phyloP scores from a whole-genome alignment of 306 rosid species.

The Dalbergia cultrata region DNA sequence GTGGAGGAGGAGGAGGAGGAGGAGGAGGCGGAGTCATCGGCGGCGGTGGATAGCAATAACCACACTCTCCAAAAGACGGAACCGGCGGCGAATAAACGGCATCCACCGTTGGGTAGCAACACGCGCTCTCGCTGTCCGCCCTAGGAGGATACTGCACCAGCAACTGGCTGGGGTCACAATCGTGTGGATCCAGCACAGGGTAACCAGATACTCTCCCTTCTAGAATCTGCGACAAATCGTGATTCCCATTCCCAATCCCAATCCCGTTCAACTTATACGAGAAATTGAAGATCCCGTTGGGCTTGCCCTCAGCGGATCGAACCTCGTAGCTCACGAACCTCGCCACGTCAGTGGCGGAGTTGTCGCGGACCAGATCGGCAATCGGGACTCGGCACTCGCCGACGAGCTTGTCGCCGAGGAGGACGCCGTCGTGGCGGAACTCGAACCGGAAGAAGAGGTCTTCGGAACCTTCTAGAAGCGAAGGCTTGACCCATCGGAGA shows the following conservation, averaged over 20 bases:
- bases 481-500: conserved; percentile 33
- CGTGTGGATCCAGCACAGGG: conserved; percentile 45
- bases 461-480: not conserved
- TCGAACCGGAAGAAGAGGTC: conserved; percentile 49
- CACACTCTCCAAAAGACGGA: conserved; percentile 29
- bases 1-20: conserved; percentile 46
- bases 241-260: not conserved
- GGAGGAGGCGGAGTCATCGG: conserved; percentile 30
- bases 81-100: not conserved
- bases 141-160: conserved; percentile 41
- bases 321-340: conserved; percentile 61
- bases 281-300: conserved; percentile 62
- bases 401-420: conserved; percentile 56
- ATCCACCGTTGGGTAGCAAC: conserved; percentile 37
- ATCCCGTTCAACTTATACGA: conserved; percentile 46
- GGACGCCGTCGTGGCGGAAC: conserved; percentile 58
- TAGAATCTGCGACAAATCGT: conserved; percentile 31
- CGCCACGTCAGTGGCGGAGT: not conserved
- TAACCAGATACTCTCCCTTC: conserved; percentile 54
- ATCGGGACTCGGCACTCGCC: conserved; percentile 59
- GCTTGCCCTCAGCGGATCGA: conserved; percentile 49
- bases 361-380: conserved; percentile 46
- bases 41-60: conserved; percentile 14
- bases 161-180: not conserved
- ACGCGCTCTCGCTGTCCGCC: conserved; percentile 26